phyloP scores from a whole-genome alignment of 2,329 filamentous ascomycete genomes.

The Dothistroma septosporum region DNA sequence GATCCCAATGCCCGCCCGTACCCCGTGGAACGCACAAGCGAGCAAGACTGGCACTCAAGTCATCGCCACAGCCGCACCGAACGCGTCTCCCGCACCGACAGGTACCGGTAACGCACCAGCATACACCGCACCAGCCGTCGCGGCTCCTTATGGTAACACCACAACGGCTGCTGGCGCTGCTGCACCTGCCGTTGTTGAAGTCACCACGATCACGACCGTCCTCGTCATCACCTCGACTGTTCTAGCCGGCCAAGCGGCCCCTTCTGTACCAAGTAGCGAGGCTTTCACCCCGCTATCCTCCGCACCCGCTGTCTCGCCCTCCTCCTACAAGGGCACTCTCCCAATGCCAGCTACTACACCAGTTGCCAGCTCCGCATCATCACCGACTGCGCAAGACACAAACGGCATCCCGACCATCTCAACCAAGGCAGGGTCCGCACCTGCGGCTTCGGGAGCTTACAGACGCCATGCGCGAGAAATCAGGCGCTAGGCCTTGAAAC shows the following conservation, averaged over 20 bases:
- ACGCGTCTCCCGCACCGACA: background rate
- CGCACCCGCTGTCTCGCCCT: background rate
- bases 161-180: background rate
- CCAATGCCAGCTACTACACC: background rate
- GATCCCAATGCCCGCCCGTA: conserved; percentile 11
- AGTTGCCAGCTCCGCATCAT: conserved; percentile 5
- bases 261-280: background rate
- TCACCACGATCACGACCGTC: conserved; percentile 19
- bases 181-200: background rate
- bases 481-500: background rate
- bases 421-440: background rate
- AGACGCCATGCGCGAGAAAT: background rate
- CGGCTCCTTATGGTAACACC: conserved; percentile 1
- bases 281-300: background rate
- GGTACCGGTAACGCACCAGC: background rate
- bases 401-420: background rate
- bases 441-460: background rate
- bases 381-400: conserved; percentile 1
- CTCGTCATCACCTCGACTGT: conserved; percentile 18
- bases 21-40: conserved; percentile 11
- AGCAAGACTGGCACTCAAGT: conserved; percentile 3
- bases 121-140: background rate
- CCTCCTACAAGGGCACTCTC: background rate
- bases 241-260: conserved; percentile 3
- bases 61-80: conserved; percentile 5